phyloP scores from a whole-genome alignment of 2,329 filamentous ascomycete species.

The Microsporum audouinii region DNA sequence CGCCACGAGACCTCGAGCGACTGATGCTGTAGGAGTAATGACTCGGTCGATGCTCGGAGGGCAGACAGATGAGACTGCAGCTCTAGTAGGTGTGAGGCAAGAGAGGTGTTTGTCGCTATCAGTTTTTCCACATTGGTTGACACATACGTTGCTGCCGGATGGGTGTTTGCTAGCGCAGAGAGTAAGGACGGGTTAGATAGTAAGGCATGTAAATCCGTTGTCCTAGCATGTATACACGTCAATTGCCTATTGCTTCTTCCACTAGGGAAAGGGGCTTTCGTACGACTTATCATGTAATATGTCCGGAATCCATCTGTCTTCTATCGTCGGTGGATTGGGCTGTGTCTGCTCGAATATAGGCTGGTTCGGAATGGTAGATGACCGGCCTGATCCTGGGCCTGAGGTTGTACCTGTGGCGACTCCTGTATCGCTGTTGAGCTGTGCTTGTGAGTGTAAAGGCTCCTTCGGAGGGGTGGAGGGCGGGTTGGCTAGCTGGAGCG shows the following conservation, averaged over 20 bases:
- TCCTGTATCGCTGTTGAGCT: constrained; percentile 7
- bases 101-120: constrained; percentile 58
- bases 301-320: constrained; percentile 63
- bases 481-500: constrained; percentile 45
- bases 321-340: constrained; percentile 32
- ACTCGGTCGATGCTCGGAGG: constrained; percentile 58
- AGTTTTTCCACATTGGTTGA: constrained; percentile 53
- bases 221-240: constrained; percentile 14
- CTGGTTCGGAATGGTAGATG: constrained; percentile 11
- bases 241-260: neutral
- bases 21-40: constrained; percentile 69
- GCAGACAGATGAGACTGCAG: constrained; percentile 39
- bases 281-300: constrained; percentile 73
- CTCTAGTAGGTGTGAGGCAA: constrained; percentile 43
- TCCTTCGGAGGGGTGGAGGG: constrained; percentile 23
- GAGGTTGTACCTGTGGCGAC: neutral
- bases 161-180: constrained; percentile 61
- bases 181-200: constrained; percentile 59
- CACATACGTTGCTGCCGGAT: constrained; percentile 59
- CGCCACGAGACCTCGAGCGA: constrained; percentile 88
- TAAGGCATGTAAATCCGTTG: constrained; percentile 57
- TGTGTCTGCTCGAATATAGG: constrained; percentile 13
- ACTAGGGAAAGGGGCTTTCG: constrained; percentile 21
- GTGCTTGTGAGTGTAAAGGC: constrained; percentile 14
- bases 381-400: constrained; percentile 3